Conservation (phyloP, 108 stramenopile species). For the Asterionellopsis glacialis region DNA sequence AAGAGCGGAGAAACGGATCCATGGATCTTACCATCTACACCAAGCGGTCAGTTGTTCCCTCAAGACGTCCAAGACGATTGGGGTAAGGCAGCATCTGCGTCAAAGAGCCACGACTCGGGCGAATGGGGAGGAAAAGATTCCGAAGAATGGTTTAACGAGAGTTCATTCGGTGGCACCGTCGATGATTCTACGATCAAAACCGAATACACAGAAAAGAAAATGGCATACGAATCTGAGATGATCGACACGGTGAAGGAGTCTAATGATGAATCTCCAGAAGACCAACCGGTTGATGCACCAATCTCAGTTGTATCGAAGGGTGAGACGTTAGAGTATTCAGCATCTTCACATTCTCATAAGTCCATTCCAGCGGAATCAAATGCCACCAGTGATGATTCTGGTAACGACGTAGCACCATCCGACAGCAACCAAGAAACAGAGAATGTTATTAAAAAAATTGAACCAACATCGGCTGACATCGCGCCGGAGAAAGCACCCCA, state of each 20-base stretch:
- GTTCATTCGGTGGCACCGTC: neutral
- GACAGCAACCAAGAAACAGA: too few relatives aligned
- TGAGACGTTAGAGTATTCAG: too few relatives aligned
- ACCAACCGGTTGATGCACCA: too few relatives aligned
- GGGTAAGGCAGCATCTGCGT: constrained; percentile 1
- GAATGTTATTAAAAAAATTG: too few relatives aligned
- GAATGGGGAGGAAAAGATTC: neutral
- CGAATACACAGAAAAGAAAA: neutral
- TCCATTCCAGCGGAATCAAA: too few relatives aligned
- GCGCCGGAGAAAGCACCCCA: too few relatives aligned
- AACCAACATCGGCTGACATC: too few relatives aligned
- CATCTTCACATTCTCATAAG: too few relatives aligned
- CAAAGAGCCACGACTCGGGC: neutral
- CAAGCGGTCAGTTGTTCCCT: neutral
- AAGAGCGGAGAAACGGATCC: neutral
- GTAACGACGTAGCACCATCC: too few relatives aligned
- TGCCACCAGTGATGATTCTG: too few relatives aligned
- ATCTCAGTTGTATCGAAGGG: too few relatives aligned
- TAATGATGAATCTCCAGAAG: neutral
- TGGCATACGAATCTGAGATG: neutral
- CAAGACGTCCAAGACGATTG: neutral
- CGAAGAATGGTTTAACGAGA: neutral
- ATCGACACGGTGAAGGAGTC: neutral
- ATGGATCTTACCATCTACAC: neutral
- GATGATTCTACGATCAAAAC: neutral